Evolutionary conservation across 352 stramenopile species (phyloP).

Genomic region (Globisporangium solare): DNA sequence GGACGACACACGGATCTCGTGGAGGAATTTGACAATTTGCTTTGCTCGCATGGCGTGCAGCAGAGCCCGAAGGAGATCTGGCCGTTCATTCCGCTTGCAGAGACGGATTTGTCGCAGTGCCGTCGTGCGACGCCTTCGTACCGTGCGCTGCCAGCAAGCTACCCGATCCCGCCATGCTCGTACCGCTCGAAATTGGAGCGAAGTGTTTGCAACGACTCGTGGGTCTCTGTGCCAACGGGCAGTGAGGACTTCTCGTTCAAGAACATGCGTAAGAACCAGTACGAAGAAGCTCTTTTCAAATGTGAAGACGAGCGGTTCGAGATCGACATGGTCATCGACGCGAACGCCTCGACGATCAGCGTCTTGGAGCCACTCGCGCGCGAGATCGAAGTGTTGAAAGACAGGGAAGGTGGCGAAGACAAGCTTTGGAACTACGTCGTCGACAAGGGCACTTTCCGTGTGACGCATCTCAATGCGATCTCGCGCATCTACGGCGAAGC

Average conservation of each 20-base stretch:
- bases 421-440: slow-evolving; percentile 89
- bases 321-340: slow-evolving; percentile 95
- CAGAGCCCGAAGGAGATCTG: slow-evolving; percentile 87
- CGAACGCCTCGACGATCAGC: slow-evolving; percentile 93
- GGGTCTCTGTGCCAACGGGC: slow-evolving; percentile 97
- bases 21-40: slow-evolving; percentile 71
- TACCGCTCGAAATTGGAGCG: slow-evolving; percentile 91
- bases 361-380: slow-evolving; percentile 94
- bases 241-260: slow-evolving; percentile 99
- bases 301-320: slow-evolving; percentile 98
- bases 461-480: slow-evolving; percentile 98
- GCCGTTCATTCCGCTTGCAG: slow-evolving; percentile 88
- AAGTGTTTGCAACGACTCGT: slow-evolving; percentile 94
- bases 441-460: slow-evolving; percentile 93
- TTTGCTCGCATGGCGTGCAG: slow-evolving; percentile 72
- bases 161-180: slow-evolving; percentile 95
- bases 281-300: slow-evolving; percentile 98
- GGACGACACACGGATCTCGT: slow-evolving; percentile 80
- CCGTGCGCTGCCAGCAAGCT: slow-evolving; percentile 94
- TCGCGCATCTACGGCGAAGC: slow-evolving; percentile 97
- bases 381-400: slow-evolving; percentile 90
- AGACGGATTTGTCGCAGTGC: slow-evolving; percentile 90
- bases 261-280: slow-evolving; percentile 99
- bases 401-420: slow-evolving; percentile 55
- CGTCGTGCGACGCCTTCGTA: slow-evolving; percentile 95